Evolutionary conservation across 768 basidiomycete genomes (phyloP).

Genomic region (Tephrocybe sp.): DNA sequence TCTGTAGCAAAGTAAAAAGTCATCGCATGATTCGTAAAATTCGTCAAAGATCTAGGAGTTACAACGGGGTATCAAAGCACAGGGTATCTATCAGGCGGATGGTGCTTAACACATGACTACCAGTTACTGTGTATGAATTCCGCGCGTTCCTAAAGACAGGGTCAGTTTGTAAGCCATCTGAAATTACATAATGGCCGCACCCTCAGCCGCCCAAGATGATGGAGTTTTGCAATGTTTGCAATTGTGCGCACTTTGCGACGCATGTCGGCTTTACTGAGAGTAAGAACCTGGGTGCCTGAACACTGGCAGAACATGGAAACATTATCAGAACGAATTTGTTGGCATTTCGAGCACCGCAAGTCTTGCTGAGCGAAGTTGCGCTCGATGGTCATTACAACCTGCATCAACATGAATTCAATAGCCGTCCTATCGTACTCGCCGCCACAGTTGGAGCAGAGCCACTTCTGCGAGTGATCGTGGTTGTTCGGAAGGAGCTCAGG

Average conservation of each 20-base stretch:
- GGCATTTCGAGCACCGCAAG: constrained; percentile 83
- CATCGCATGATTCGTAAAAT: too few relatives aligned
- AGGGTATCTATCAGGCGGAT: constrained; percentile 1
- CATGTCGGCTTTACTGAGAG: constrained; percentile 69
- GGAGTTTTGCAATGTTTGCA: constrained; percentile 77
- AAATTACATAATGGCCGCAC: constrained; percentile 34
- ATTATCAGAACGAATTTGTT: constrained; percentile 88
- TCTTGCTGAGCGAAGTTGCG: constrained; percentile 86
- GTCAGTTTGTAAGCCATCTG: not conserved
- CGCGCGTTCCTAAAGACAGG: constrained; percentile 40
- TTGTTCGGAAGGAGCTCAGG: constrained; percentile 71
- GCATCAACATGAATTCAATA: constrained; percentile 87
- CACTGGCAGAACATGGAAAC: constrained; percentile 84
- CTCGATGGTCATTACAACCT: constrained; percentile 69
- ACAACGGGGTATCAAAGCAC: constrained; percentile 15
- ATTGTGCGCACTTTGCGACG: constrained; percentile 76
- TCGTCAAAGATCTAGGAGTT: too few relatives aligned
- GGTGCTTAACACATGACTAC: constrained; percentile 20
- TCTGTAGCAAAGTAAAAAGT: too few relatives aligned
- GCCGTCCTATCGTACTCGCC: constrained; percentile 86
- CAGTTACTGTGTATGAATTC: constrained; percentile 43
- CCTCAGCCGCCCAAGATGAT: constrained; percentile 67
- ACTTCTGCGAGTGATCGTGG: constrained; percentile 50
- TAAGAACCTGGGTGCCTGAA: constrained; percentile 80
- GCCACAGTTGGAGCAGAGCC: constrained; percentile 72